Base-by-base conservation (phyloP, 495 filamentous ascomycete genomes). In the Symbiotaphrina buchneri region DNA sequence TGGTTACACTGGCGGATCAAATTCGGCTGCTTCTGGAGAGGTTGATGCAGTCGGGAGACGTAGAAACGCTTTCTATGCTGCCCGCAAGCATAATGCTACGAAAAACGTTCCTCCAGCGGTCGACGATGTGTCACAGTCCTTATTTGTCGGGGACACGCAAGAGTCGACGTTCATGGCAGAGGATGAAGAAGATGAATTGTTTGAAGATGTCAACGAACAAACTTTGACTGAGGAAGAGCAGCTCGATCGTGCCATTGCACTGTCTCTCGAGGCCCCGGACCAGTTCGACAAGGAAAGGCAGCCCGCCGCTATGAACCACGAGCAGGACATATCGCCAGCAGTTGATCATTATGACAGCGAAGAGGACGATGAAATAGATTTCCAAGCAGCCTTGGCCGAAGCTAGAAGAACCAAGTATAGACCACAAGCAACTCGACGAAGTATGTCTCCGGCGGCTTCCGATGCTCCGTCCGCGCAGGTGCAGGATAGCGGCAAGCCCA, bases 131-230 rank as follows among this genome's bases (percentile, higher is more conserved):
- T 11, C 30, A n/a, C 22, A 79, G 24, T 65, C 69, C 0, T 51
- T 87, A 4, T 85, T 87, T 43, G 64, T 83, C 29, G 61, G 51
- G 26, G 58, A 58, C 11, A 19, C 3, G 30, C 25, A 11, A 31
- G 46, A 49, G 19, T 41, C 39, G 32, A 28, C 38, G 24, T 46
- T 39, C 20, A 21, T 44, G 13, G 27, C 41, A 16, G 37, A 51
- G 22, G 44, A 42, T 21, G 41, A 45, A 6, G 31, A 39, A 3
- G 39, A 33, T 11, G 26, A 38, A 33, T 10, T 44, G 2, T 42
- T 40, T 18, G 39, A 36, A 23, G 48, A 44, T 39, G 39, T 20
- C 21, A 18, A 10, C 15, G 20, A 13, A 13, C 10, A 8, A 28
- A 2, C n/a, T 2, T 18, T 17, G 5, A 26, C 4, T 11, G 34